Evolutionary conservation across 116 monocot genomes (phyloP), one percentile per base, ranked within the genome.

Genomic region (Trichopus zeylanicus): DNA sequence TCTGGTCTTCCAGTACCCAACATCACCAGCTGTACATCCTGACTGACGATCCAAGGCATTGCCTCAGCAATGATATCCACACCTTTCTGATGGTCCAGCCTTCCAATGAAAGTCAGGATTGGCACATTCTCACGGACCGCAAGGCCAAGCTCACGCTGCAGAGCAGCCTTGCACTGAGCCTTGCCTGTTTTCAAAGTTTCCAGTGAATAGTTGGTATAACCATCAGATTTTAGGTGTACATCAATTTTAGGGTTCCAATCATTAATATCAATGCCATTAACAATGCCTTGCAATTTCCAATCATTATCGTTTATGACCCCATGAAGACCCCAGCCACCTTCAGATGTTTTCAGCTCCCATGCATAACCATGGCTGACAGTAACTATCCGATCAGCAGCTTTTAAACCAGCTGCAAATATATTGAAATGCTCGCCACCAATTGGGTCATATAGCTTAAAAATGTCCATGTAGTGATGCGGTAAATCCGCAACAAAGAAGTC

Each of bases 291-390:
- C 16, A 95, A 61, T 46, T 86, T 95, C 94, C 94, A 89, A 56
- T 78, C 70, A 52, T 70, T 79, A 22, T 81, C 71, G 18, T 76
- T 87, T 63, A 95, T 84, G 58, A 95, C 66, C 1, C 58, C 64
- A 33, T 95, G 78, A 1, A 95, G 81, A 1, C 90, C 95, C 95
- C 95, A 95, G 1, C 95, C 95, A 26, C 95, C 90, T 63, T 90
- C 84, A 4, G 31, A 18, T 29, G 95, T 87, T 68, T 87, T 89
- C 7, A 95, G 65, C 73, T 95, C 95, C 95, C 90, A 81, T 26
- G 90, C 59, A 69, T 95, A 95, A 27, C 81, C 90, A 48, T 77
- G 77, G 69, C 89, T 89, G 20, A 95, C 95, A 1, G 95, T 75
- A 51, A 95, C 84, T 15, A 90, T 70, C 0, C 79, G 72, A 39